Evolutionary conservation across 495 filamentous ascomycete genomes (phyloP), one percentile per base, ranked within the genome.

Genomic region (Aspergillus hancockii): DNA sequence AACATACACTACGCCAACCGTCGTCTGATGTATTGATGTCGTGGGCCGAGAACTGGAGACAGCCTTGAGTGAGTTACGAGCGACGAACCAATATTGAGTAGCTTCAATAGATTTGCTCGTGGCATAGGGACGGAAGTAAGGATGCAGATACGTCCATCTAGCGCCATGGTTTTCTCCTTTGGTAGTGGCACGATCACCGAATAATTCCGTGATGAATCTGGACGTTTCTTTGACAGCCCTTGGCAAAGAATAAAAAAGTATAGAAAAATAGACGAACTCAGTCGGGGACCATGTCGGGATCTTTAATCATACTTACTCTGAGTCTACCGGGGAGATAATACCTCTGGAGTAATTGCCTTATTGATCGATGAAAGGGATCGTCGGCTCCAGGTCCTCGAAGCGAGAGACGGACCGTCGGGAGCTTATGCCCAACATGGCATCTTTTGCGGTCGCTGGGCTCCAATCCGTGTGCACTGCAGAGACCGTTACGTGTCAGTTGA

Each of bases 401-500:
- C 34, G 34, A 28, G 34, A 36, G 34, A 36, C 18, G 41, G 14
- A 19, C 41, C 14, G 41, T 45, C 41, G 41, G 41, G 41, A 19
- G 9, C 41, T 45, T 45, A 45, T 8, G 41, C 41, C 14, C 41
- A 45, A 19, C 16, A 45, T n/a, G 41, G 34, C 34, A 36, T 36
- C 1, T 36, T 10, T 36, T 45, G 41, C 41, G 16, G 41, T 14
- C 38, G n/a, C 13, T 28, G 16, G 3, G 3, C 36, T 40, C 36
- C 36, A 40, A 40, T 10, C 36, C 16, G 10, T 3, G 36, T 2
- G 3, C 2, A 10, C 36, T 36, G 18, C 9, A 21, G n/a, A 7
- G n/a, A 19, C n/a, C 41, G 41, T 45, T 45, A 45, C 41, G 41
- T 45, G 41, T 45, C n/a, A 45, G n/a, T n/a, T n/a, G 18, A 45